phyloP scores from a whole-genome alignment of 257 asterid species.

The Echium plantagineum region DNA sequence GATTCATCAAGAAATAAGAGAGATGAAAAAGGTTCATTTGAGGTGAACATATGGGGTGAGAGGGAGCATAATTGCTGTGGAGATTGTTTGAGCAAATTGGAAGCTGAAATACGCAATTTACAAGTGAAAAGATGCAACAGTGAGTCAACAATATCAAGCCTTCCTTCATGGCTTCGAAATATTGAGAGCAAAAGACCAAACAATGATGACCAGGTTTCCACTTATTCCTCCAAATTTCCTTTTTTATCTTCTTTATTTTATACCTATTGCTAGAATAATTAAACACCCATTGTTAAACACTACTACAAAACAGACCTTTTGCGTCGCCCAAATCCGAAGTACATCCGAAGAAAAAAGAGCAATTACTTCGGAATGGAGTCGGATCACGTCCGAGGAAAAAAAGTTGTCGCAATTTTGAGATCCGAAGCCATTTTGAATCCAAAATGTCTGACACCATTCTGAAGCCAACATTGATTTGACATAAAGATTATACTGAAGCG shows the following conservation, averaged over 20 bases:
- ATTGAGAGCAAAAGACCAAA: slow-evolving; percentile 38
- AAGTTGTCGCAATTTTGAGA: no score
- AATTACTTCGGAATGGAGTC: no score
- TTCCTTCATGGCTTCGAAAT: slow-evolving; percentile 68
- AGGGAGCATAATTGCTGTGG: slow-evolving; percentile 21
- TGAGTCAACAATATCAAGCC: slow-evolving; percentile 30
- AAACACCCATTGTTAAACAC: no score
- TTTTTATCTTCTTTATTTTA: neutral
- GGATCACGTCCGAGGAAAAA: no score
- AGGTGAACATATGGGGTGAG: slow-evolving; percentile 4
- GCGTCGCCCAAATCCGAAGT: no score
- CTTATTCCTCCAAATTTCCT: neutral
- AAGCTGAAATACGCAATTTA: slow-evolving; percentile 28
- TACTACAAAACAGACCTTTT: no score
- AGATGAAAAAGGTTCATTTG: slow-evolving; percentile 15
- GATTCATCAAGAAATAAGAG: slow-evolving; percentile 25
- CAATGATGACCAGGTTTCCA: slow-evolving; percentile 36
- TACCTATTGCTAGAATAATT: no score
- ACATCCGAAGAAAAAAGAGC: no score
- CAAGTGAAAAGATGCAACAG: slow-evolving; percentile 11
- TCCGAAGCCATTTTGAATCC: no score
- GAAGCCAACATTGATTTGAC: no score
- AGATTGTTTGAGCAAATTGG: slow-evolving; percentile 36
- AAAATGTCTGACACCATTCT: no score
- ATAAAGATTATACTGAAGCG: no score